Percentiles rank a stretch among this genome's conserved stretches.
Evolutionary conservation across 2,329 filamentous ascomycete species (phyloP).

Genomic region (Aspergillus arachidicola): DNA sequence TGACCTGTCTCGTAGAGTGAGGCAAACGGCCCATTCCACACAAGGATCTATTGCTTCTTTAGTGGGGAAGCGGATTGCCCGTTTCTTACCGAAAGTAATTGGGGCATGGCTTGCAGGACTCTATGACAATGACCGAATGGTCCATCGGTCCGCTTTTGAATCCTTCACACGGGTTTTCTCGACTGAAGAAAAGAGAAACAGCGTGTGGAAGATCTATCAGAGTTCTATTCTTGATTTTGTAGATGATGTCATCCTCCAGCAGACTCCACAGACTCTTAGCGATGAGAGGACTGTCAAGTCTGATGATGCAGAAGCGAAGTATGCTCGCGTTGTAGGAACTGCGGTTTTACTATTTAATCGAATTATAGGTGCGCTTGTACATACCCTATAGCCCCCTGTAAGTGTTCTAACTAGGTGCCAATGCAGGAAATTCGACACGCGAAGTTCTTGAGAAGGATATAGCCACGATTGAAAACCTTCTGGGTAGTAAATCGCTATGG

Average conservation of each 20-base stretch:
- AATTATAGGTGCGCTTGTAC: conserved; percentile 48
- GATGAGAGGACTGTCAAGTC: conserved; percentile 82
- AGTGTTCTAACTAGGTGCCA: conserved; percentile 17
- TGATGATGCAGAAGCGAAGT: conserved; percentile 86
- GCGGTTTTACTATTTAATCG: conserved; percentile 58
- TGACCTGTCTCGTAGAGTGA: conserved; percentile 83
- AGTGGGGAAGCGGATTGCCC: conserved; percentile 79
- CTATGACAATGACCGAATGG: conserved; percentile 80
- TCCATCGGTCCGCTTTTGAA: conserved; percentile 74
- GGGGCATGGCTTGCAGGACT: conserved; percentile 89
- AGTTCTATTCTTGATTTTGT: conserved; percentile 80
- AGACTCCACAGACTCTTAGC: conserved; percentile 80
- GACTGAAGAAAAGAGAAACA: conserved; percentile 74
- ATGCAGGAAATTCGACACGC: conserved; percentile 35
- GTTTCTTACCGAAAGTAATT: conserved; percentile 73
- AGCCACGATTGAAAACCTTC: conserved; percentile 65
- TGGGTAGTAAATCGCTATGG: conserved; percentile 66
- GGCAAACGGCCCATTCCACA: conserved; percentile 78
- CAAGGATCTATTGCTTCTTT: conserved; percentile 65
- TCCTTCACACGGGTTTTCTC: conserved; percentile 75
- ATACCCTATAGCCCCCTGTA: neutral
- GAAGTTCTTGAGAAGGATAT: conserved; percentile 63
- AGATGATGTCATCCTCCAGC: conserved; percentile 72
- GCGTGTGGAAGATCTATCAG: conserved; percentile 82
- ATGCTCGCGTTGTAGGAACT: conserved; percentile 73